Base-by-base conservation (phyloP, 164 flowering plant genomes). In the Cinnamomum chago region DNA sequence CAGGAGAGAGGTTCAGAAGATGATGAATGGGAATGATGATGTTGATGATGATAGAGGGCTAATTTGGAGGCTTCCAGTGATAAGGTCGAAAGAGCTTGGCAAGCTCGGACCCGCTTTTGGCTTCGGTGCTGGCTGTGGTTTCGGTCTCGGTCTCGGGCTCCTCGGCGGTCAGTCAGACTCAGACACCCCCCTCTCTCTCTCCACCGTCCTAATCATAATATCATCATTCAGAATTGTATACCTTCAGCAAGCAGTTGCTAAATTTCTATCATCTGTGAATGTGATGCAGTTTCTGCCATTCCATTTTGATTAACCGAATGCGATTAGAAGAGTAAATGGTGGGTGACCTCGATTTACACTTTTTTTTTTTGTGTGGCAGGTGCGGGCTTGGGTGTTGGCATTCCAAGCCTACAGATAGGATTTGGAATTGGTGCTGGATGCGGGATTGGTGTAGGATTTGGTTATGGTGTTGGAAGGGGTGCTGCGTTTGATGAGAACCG, bases 381-480 rank as follows among this genome's bases (percentile, higher is more conserved):
- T 80, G 81, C 78, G 12, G 99, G 97, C 13, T 73, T 95, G 64
- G 99, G 99, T 74, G 86, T 90, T 66, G 98, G 97, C 72, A 74
- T 94, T 78, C 98, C 97, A 28, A 97, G 98, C 15, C 58, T 94
- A 72, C 95, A 90, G 70, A n/a, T 92, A 7, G 97, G 97, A 65
- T 79, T 88, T 80, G 98, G 98, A 30, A 9, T 92, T 51, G 98
- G 98, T 67, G 97, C 86, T 75, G 99, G 99, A 64, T 95, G 99
- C 82, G 99, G 99, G 27, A 73, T 95, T 79, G 99, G 99, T 14
- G 6, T 88, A 33, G 99, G 99, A 55, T 93, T 93, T 81, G 97
- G 99, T 66, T 95, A 95, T 84, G 99, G 97, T 5, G 71, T 84
- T 1, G 99, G 99, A 18, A 91, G 75, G 64, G 99, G 99, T n/a